A percentile compares a stretch with the other conserved stretches of the same genome.
These are phyloP conservation scores for Tylopilus subfusipes DNA, from an alignment of 768 basidiomycete species.

Conservation along the genomic window DNA sequence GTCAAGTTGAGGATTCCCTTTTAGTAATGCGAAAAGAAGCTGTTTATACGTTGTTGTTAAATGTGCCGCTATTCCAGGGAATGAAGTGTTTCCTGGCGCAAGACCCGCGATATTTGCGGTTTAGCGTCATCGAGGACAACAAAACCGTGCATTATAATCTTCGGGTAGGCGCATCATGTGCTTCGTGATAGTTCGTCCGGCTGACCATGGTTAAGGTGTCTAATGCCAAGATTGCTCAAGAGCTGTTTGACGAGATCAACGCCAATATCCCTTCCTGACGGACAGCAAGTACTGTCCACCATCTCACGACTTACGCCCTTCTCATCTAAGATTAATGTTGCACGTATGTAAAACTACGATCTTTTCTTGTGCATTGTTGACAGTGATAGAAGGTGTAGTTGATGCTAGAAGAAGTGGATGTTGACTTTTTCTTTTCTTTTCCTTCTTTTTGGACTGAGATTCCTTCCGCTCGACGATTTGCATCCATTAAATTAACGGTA, in stretches of 20 bases:
- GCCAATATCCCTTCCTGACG: conserved; percentile 39
- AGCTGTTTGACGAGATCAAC: conserved; percentile 56
- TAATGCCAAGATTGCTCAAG: conserved; percentile 67
- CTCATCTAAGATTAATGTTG: conserved; percentile 35
- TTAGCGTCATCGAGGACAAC: conserved; percentile 66
- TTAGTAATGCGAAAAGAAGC: conserved; percentile 86
- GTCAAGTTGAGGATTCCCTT: not conserved
- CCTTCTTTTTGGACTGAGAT: conserved; percentile 15
- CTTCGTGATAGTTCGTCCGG: not conserved
- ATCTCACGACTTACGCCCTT: conserved; percentile 15
- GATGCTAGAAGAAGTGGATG: conserved; percentile 14
- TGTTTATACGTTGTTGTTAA: conserved; percentile 69
- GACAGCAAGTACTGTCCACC: conserved; percentile 5
- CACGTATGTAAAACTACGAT: conserved; percentile 30
- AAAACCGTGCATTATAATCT: conserved; percentile 69
- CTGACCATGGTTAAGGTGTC: conserved; percentile 44
- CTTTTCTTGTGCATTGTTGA: conserved; percentile 24
- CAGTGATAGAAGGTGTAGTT: conserved; percentile 22
- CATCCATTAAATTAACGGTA: conserved; percentile 27
- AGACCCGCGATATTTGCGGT: conserved; percentile 75
- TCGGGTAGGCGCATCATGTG: conserved; percentile 44
- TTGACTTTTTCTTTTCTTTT: not conserved
- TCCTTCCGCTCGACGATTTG: conserved; percentile 2
- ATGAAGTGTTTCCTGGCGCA: conserved; percentile 72
- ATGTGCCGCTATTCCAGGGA: conserved; percentile 72